Conservation (phyloP, 2,329 filamentous ascomycete genomes). For the Alternaria arborescens region DNA sequence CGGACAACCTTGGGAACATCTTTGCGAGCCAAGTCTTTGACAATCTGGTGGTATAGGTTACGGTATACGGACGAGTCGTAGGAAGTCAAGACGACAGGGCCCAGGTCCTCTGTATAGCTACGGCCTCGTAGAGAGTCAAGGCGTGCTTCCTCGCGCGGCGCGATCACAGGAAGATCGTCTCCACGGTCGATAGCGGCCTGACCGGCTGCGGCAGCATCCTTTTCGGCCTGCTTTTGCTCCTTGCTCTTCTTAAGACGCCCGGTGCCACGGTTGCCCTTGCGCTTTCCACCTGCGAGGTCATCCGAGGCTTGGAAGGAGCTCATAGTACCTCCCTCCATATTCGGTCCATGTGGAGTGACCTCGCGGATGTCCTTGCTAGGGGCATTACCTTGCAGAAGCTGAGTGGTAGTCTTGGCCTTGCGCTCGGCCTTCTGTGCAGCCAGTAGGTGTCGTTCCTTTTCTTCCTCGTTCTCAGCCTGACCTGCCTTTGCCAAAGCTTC, state of each 20-base stretch:
- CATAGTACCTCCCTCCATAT: conserved; percentile 85
- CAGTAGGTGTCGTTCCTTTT: conserved; percentile 79
- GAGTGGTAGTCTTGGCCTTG: conserved; percentile 89
- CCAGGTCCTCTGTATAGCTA: conserved; percentile 60
- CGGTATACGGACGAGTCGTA: conserved; percentile 94
- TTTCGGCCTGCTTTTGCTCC: conserved; percentile 73
- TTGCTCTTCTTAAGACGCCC: conserved; percentile 87
- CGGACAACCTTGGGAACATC: conserved; percentile 93
- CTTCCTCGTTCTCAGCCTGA: conserved; percentile 80
- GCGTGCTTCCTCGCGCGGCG: conserved; percentile 66
- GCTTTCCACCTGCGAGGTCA: conserved; percentile 59
- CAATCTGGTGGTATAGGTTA: conserved; percentile 97
- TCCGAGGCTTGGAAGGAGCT: conserved; percentile 79
- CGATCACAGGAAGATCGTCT: conserved; percentile 71
- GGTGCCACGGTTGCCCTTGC: conserved; percentile 61
- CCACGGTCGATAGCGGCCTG: conserved; percentile 84
- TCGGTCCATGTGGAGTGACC: conserved; percentile 77
- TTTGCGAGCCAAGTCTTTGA: conserved; percentile 91
- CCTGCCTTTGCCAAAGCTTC: conserved; percentile 80
- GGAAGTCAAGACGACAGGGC: conserved; percentile 54
- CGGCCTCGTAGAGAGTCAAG: conserved; percentile 54
- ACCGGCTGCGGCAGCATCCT: conserved; percentile 82
- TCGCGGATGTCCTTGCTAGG: conserved; percentile 74
- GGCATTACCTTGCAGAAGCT: conserved; percentile 85
- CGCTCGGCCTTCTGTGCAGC: conserved; percentile 91